Conservation (phyloP, 352 stramenopile species). For the Globisporangium rhizosaccharum region DNA sequence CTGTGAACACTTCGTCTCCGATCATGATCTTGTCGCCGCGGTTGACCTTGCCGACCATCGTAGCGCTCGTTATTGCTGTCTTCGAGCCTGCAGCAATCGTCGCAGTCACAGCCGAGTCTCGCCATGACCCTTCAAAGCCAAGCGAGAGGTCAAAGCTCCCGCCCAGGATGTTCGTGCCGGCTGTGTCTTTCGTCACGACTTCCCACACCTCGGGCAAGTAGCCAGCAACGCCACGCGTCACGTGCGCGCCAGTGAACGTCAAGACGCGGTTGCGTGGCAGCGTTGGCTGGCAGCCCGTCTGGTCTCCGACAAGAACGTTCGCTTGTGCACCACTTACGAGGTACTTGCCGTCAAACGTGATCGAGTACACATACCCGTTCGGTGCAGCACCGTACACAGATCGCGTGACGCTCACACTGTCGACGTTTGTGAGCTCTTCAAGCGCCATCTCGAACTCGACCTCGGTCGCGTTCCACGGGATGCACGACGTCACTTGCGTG, state of each 20-base stretch:
- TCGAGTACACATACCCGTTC: constrained; percentile 65
- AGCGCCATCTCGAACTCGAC: constrained; percentile 63
- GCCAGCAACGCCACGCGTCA: constrained; percentile 32
- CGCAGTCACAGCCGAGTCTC: constrained; percentile 24
- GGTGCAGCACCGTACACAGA: constrained; percentile 32
- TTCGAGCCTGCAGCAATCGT: constrained; percentile 46
- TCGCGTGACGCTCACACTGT: constrained; percentile 52
- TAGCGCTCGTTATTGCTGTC: constrained; percentile 27
- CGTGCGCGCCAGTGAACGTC: constrained; percentile 36
- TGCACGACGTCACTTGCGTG: constrained; percentile 35
- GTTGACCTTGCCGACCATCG: constrained; percentile 67
- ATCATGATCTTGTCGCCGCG: constrained; percentile 58
- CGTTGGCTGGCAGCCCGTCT: constrained; percentile 27
- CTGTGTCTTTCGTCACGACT: constrained; percentile 36
- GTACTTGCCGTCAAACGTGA: constrained; percentile 63
- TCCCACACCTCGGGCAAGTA: constrained; percentile 68
- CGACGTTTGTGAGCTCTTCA: constrained; percentile 59
- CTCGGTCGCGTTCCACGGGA: constrained; percentile 68
- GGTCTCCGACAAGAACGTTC: constrained; percentile 41
- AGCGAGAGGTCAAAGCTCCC: constrained; percentile 71
- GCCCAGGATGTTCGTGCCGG: constrained; percentile 27
- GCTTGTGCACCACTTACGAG: constrained; percentile 51
- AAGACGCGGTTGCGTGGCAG: constrained; percentile 45
- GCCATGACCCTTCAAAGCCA: constrained; percentile 61
- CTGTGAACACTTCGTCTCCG: constrained; percentile 45